Evolutionary conservation across 805 yeast species (phyloP).

Genomic region (Hanseniaspora clermontiae): DNA sequence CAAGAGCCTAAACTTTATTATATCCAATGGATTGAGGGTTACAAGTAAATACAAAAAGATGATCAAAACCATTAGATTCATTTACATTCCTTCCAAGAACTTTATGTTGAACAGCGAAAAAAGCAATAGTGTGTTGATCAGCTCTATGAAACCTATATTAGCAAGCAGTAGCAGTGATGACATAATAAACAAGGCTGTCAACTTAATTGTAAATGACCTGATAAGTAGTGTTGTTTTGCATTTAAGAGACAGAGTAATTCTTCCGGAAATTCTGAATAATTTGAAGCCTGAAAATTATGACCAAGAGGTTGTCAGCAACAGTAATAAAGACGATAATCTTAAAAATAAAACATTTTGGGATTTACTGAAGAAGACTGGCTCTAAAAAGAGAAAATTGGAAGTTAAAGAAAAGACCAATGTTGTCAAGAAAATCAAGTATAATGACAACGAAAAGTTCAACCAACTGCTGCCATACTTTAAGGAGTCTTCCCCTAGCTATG

Average conservation of each 20-base stretch:
- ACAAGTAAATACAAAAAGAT: slow-evolving; percentile 47
- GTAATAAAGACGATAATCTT: neutral
- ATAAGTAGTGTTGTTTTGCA: neutral
- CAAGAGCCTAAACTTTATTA: slow-evolving; percentile 16
- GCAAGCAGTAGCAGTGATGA: neutral
- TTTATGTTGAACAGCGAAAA: neutral
- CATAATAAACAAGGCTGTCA: neutral
- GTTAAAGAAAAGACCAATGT: neutral
- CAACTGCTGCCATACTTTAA: neutral
- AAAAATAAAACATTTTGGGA: slow-evolving; percentile 12
- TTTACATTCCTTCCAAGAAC: slow-evolving; percentile 29
- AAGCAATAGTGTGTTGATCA: neutral
- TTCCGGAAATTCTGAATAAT: neutral
- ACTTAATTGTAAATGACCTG: neutral
- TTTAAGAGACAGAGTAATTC: slow-evolving; percentile 6
- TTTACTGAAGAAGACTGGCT: neutral
- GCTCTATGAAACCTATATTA: neutral
- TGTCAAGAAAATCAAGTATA: neutral
- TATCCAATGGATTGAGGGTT: slow-evolving; percentile 47
- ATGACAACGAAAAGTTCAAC: neutral
- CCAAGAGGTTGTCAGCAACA: slow-evolving; percentile 12
- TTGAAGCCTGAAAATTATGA: slow-evolving; percentile 7
- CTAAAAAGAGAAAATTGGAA: slow-evolving; percentile 1
- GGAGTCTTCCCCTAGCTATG: neutral
- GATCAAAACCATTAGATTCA: slow-evolving; percentile 43